phyloP scores from a whole-genome alignment of 2,329 filamentous ascomycete genomes.

The Drechslerella stenobrocha region DNA sequence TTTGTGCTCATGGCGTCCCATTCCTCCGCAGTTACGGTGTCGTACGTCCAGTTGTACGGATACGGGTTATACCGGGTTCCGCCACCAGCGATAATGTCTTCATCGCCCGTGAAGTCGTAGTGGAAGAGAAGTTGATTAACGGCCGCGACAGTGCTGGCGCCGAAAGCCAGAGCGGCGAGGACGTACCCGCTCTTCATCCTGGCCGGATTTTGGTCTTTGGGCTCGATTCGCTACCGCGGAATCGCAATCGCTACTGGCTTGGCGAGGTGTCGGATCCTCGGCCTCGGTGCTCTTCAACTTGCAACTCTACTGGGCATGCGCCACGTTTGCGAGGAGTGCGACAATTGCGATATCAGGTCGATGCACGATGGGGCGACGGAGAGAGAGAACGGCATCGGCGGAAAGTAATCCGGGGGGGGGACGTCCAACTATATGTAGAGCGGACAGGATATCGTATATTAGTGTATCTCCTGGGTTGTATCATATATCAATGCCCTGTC shows the following conservation, averaged over 20 bases:
- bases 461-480: too few relatives aligned
- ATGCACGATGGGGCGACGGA: neutral
- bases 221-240: constrained; percentile 1
- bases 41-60: constrained; percentile 29
- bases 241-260: constrained; percentile 3
- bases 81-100: constrained; percentile 20
- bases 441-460: too few relatives aligned
- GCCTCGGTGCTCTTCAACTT: too few relatives aligned
- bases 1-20: constrained; percentile 56
- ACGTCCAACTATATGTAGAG: neutral
- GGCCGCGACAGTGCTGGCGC: neutral
- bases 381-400: neutral
- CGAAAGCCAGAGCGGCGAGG: constrained; percentile 8
- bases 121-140: constrained; percentile 40
- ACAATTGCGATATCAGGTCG: neutral
- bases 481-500: too few relatives aligned
- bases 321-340: neutral
- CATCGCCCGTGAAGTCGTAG: constrained; percentile 18
- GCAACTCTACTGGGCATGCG: too few relatives aligned
- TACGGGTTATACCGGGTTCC: constrained; percentile 2
- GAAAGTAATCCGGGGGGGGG: neutral
- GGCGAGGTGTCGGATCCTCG: constrained; percentile 1
- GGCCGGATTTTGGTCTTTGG: too few relatives aligned
- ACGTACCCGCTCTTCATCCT: constrained; percentile 19
- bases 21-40: constrained; percentile 53